These are phyloP conservation scores for Eimeria acervulina DNA, from an alignment of 169 alveolate genomes.

Conservation along the genomic window DNA sequence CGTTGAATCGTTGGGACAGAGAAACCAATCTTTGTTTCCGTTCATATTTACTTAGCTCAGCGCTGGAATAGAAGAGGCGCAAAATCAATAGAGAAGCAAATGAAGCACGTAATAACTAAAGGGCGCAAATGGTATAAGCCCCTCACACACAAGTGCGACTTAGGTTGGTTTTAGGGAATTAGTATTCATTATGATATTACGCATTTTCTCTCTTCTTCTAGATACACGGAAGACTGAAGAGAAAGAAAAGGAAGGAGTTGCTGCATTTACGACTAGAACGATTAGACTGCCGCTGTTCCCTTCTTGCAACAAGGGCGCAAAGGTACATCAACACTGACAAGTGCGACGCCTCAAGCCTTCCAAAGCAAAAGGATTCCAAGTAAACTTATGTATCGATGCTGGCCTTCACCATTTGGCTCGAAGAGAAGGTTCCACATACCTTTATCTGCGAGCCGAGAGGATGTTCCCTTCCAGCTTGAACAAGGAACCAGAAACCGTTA, in stretches of 20 bases:
- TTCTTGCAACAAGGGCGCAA: not conserved
- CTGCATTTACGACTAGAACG: not conserved
- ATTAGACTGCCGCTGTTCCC: not conserved
- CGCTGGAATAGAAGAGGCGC: not conserved
- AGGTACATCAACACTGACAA: not conserved
- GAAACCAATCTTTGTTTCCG: not conserved
- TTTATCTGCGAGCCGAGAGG: too few relatives aligned
- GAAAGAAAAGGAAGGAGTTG: not conserved
- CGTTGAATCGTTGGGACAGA: not conserved
- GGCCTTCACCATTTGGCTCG: too few relatives aligned
- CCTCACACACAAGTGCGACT: too few relatives aligned
- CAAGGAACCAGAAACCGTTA: too few relatives aligned
- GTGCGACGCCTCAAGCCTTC: not conserved
- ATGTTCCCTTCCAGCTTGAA: not conserved
- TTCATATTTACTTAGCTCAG: not conserved
- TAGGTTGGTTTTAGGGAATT: too few relatives aligned
- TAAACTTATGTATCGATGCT: not conserved
- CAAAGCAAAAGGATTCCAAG: not conserved
- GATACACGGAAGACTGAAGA: too few relatives aligned
- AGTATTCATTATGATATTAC: too few relatives aligned
- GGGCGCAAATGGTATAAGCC: not conserved
- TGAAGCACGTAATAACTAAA: not conserved
- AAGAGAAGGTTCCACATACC: too few relatives aligned
- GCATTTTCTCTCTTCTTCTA: too few relatives aligned
- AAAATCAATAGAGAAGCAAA: not conserved